Evolutionary conservation across 2,329 filamentous ascomycete genomes (phyloP).

Genomic region (Xylariaceae sp.): DNA sequence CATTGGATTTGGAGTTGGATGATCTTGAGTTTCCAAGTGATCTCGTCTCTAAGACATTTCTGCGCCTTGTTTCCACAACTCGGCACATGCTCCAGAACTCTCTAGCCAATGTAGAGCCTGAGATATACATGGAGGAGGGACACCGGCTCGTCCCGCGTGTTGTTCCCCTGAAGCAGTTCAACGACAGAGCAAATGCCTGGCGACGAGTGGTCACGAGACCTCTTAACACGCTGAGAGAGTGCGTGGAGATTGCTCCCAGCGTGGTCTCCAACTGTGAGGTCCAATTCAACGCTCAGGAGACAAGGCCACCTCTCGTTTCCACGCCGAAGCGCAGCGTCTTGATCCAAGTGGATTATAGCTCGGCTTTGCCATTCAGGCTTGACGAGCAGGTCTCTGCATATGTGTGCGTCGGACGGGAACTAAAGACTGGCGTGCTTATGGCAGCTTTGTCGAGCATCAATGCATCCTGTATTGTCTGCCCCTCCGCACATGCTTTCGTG

Average conservation of each 20-base stretch:
- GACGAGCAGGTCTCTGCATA: constrained; percentile 16
- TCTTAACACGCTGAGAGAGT: constrained; percentile 32
- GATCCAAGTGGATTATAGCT: constrained; percentile 37
- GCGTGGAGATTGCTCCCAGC: constrained; percentile 26
- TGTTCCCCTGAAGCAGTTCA: constrained; percentile 35
- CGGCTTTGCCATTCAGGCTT: constrained; percentile 27
- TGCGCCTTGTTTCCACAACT: constrained; percentile 6
- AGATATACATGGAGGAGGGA: constrained; percentile 36
- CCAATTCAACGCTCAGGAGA: constrained; percentile 19
- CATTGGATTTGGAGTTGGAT: constrained; percentile 25
- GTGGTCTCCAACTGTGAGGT: constrained; percentile 12
- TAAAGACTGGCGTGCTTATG: constrained; percentile 21
- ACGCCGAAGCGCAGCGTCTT: constrained; percentile 3
- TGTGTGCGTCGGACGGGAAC: constrained; percentile 32
- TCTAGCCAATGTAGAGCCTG: constrained; percentile 33
- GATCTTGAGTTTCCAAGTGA: constrained; percentile 2
- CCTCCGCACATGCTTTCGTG: constrained; percentile 13
- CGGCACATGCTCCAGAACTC: not conserved
- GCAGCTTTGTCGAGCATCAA: constrained; percentile 31
- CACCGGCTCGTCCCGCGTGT: constrained; percentile 36
- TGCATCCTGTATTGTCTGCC: constrained; percentile 32
- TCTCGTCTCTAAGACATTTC: constrained; percentile 19
- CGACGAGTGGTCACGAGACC: constrained; percentile 32
- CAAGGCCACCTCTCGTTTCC: not conserved
- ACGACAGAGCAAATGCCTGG: constrained; percentile 36